A percentile compares a stretch with the other conserved stretches of the same genome.
These are phyloP conservation scores for Cordyceps militaris DNA, from an alignment of 2,329 filamentous ascomycete species.

Conservation along the genomic window DNA sequence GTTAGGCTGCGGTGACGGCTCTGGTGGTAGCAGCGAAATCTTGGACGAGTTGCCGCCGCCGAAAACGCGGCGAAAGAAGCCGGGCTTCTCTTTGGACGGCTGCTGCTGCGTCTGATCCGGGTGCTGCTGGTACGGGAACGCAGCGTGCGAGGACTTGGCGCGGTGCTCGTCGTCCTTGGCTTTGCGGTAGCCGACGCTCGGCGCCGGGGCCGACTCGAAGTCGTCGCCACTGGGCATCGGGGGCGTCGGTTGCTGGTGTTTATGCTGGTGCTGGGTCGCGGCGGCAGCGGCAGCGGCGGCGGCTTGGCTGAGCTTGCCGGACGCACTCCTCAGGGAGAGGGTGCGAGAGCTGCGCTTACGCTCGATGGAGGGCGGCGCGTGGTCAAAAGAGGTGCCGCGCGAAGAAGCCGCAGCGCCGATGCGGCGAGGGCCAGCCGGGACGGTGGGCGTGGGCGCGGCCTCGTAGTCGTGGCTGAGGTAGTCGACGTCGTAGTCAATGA, in stretches of 20 bases:
- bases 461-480: conserved; percentile 7
- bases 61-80: conserved; percentile 93
- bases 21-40: conserved; percentile 30
- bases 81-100: conserved; percentile 59
- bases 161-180: conserved; percentile 37
- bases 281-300: not conserved
- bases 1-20: conserved; percentile 1
- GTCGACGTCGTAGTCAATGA: conserved; percentile 13
- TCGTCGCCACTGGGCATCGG: conserved; percentile 29
- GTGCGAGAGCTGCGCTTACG: conserved; percentile 7
- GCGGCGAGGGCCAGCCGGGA: conserved; percentile 5
- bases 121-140: conserved; percentile 38
- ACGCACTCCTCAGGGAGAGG: conserved; percentile 3
- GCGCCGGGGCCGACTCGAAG: conserved; percentile 49
- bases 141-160: conserved; percentile 30
- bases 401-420: not conserved
- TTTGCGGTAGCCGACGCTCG: conserved; percentile 53
- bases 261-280: not conserved
- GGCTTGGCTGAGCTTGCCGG: not conserved
- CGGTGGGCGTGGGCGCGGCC: conserved; percentile 6
- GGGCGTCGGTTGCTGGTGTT: conserved; percentile 13
- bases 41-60: conserved; percentile 62
- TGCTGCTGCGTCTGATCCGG: conserved; percentile 29
- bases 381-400: not conserved
- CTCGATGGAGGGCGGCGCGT: not conserved